phyloP scores from a whole-genome alignment of 805 yeast genomes.

The Monosporozyma solicola region DNA sequence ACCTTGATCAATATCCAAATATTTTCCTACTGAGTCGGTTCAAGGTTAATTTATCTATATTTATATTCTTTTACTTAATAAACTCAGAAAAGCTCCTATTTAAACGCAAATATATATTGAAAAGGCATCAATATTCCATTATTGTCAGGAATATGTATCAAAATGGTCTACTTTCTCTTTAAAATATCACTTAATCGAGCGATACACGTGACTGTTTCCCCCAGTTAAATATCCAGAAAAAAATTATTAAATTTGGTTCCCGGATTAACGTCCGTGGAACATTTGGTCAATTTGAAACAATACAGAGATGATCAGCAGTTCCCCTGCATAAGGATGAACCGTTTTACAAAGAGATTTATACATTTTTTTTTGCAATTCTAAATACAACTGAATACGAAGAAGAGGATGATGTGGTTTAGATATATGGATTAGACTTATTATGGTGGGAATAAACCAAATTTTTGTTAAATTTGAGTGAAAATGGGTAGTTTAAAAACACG shows the following conservation, averaged over 20 bases:
- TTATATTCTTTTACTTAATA: no score
- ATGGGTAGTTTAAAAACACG: background rate
- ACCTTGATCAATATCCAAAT: no score
- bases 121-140: no score
- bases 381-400: background rate
- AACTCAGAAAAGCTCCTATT: no score
- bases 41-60: no score
- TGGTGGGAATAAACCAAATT: background rate
- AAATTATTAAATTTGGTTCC: constrained; percentile 5
- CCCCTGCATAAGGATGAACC: constrained; percentile 99
- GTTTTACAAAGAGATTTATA: constrained; percentile 99
- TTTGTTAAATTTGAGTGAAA: no score
- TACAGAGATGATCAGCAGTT: constrained; percentile 99
- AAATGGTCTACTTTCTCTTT: no score
- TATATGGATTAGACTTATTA: background rate
- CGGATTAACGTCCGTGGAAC: constrained; percentile 46
- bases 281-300: constrained; percentile 99
- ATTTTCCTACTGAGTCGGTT: no score
- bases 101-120: no score
- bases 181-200: no score
- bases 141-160: no score
- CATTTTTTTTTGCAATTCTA: constrained; percentile 53
- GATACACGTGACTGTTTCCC: background rate
- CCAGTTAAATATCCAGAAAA: background rate
- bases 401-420: background rate